A percentile compares a stretch with the other conserved stretches of the same genome.
These are phyloP conservation scores for Apiotrichum domesticum DNA, from an alignment of 1,284 basidiomycete species.

Conservation along the genomic window DNA sequence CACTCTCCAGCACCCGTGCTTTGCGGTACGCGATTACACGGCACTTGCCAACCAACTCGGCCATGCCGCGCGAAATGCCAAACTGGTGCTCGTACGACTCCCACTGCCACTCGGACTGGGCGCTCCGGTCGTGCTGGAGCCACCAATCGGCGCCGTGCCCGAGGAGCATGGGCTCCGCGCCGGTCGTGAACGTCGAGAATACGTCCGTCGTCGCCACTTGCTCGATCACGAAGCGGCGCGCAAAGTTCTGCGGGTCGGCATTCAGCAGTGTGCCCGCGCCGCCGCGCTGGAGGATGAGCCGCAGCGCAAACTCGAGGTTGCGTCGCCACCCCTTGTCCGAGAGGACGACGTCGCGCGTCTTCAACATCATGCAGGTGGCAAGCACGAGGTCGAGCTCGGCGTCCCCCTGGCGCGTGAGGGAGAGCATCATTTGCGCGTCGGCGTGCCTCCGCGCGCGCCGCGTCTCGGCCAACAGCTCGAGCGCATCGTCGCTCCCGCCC, in stretches of 20 bases:
- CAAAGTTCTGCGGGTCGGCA: conserved; percentile 7
- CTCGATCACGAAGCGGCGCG: conserved; percentile 19
- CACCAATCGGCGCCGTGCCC: conserved; percentile 17
- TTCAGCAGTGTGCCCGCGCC: conserved; percentile 11
- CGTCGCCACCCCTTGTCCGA: conserved; percentile 11
- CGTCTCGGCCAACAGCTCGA: neutral
- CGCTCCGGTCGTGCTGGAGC: conserved; percentile 7
- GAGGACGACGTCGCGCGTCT: conserved; percentile 14
- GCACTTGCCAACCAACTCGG: conserved; percentile 18
- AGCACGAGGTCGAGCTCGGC: conserved; percentile 8
- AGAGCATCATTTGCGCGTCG: conserved; percentile 9
- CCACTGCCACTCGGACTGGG: conserved; percentile 12
- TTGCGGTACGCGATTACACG: conserved; percentile 11
- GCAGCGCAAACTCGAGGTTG: conserved; percentile 17
- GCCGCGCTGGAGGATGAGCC: conserved; percentile 13
- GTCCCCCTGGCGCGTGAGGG: conserved; percentile 3
- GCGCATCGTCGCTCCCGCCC: neutral
- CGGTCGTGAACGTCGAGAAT: conserved; percentile 18
- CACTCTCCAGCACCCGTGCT: neutral
- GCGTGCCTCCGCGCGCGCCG: conserved; percentile 9
- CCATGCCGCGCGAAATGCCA: conserved; percentile 17
- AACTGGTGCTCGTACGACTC: conserved; percentile 18
- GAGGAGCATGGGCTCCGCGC: conserved; percentile 15
- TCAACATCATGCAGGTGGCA: conserved; percentile 13
- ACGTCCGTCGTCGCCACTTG: conserved; percentile 17